Evolutionary conservation across 1,284 basidiomycete genomes (phyloP), one percentile per base, ranked within the genome.

Genomic region (Coniferiporia weirii): DNA sequence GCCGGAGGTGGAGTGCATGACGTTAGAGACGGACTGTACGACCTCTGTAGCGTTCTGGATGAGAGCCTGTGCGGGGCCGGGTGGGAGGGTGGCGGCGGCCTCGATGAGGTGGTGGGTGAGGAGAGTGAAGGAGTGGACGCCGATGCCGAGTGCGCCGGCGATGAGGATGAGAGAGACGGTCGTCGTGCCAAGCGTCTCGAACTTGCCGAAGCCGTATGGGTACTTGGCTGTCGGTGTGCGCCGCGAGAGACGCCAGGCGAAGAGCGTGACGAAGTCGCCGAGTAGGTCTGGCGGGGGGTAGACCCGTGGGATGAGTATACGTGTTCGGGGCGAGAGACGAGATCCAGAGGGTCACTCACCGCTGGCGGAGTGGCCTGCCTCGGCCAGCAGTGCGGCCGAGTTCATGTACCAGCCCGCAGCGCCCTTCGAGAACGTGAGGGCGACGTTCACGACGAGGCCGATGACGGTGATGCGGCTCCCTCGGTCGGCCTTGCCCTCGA

Each of bases 301-400:
- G n/a, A n/a, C n/a, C n/a, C n/a, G n/a, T n/a, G n/a, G 3, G 12
- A 22, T 53, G 19, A 8, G 19, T 57, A 51, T 57, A 34, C 35
- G 63, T 40, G 57, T 46, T 38, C 43, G 61, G 38, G 36, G 54
- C 59, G 35, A 17, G 40, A 56, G 52, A 50, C 1, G 35, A 54
- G 67, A 64, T 66, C 52, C 38, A 65, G 54, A 54, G 46, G 46
- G 47, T 32, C 38, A 77, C 84, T 60, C 65, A 87, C 92, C 94
- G 63, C 91, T 93, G 47, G 95, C 67, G n/a, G 91, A 93, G 71
- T 99, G 96, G 1, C 91, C 95, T 0, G 96, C 95, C 68, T 99
- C 96, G 2, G 97, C 96, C 8, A 99, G 79, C 53, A 99, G 75
- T 0, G 92, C 87, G 1, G 95, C 94, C 5, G 92, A 95, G 70